A percentile compares a stretch with the other conserved stretches of the same genome.
Evolutionary conservation across 768 basidiomycete genomes (phyloP).

Genomic region (Mycena rebaudengoi): DNA sequence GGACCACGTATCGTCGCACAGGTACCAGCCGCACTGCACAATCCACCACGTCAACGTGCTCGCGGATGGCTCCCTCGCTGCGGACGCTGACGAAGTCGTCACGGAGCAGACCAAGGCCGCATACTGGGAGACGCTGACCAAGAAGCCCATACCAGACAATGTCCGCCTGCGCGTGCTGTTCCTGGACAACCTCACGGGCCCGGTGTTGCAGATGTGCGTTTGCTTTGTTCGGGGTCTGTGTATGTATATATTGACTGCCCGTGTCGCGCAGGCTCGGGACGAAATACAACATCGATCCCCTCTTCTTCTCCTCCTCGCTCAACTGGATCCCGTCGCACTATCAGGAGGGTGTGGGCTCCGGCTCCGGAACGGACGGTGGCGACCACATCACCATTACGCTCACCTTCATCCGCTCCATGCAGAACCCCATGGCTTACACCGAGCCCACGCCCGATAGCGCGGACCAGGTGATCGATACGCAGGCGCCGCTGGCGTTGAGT

Average conservation of each 20-base stretch:
- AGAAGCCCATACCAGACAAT: slow-evolving; percentile 33
- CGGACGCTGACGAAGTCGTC: slow-evolving; percentile 31
- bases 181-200: slow-evolving; percentile 56
- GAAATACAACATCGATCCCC: slow-evolving; percentile 67
- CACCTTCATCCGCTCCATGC: slow-evolving; percentile 56
- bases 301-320: slow-evolving; percentile 69
- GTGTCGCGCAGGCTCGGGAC: too few species aligned
- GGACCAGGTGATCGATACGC: slow-evolving; percentile 59
- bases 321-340: slow-evolving; percentile 70
- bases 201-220: slow-evolving; percentile 61
- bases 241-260: too few species aligned
- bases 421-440: slow-evolving; percentile 33
- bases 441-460: slow-evolving; percentile 14
- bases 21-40: slow-evolving; percentile 35
- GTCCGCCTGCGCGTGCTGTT: slow-evolving; percentile 59
- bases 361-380: too few species aligned
- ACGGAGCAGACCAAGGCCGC: slow-evolving; percentile 29
- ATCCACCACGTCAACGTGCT: slow-evolving; percentile 53
- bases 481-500: slow-evolving; percentile 53
- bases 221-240: too few species aligned
- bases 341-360: slow-evolving; percentile 55
- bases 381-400: slow-evolving; percentile 65
- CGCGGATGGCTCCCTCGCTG: slow-evolving; percentile 42
- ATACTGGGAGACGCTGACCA: slow-evolving; percentile 47
- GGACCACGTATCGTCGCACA: slow-evolving; percentile 24